These are phyloP conservation scores for Trichoderma sp. DNA, from an alignment of 2,329 filamentous ascomycete species.

Conservation along the genomic window DNA sequence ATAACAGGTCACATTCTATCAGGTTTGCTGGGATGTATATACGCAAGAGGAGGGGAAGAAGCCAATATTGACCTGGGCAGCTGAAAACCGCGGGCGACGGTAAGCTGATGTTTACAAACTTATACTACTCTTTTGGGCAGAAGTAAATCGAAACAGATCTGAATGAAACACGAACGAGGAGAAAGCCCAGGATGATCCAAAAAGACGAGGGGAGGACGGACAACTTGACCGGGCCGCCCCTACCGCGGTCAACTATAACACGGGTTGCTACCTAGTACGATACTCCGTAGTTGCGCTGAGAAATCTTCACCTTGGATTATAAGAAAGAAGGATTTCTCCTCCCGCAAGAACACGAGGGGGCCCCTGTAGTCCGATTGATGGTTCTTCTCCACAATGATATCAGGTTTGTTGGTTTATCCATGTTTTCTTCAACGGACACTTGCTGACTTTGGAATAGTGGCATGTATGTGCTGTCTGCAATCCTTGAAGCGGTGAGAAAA, in stretches of 20 bases:
- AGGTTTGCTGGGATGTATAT: background rate
- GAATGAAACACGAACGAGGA: background rate
- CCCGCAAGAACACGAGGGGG: slow-evolving; percentile 9
- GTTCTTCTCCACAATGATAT: slow-evolving; percentile 16
- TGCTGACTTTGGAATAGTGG: slow-evolving; percentile 14
- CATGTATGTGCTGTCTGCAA: slow-evolving; percentile 14
- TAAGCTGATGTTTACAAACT: slow-evolving; percentile 6
- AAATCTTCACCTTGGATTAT: background rate
- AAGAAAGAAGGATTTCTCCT: background rate
- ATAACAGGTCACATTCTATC: slow-evolving; percentile 15
- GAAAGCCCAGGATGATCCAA: background rate
- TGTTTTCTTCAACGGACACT: slow-evolving; percentile 4
- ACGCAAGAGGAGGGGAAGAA: background rate
- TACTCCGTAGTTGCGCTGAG: background rate
- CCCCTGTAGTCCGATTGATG: slow-evolving; percentile 5
- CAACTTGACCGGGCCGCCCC: background rate
- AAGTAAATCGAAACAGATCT: background rate
- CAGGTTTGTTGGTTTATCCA: slow-evolving; percentile 5
- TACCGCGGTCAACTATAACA: background rate
- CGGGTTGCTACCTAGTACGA: background rate
- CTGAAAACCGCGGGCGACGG: background rate
- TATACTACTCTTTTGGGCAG: background rate
- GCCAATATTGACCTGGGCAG: background rate
- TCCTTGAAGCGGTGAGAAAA: slow-evolving; percentile 10
- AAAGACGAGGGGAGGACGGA: background rate